Percentiles rank a stretch among this genome's conserved stretches.
Evolutionary conservation across 1,284 basidiomycete genomes (phyloP).

Genomic region (Ganoderma sinense): DNA sequence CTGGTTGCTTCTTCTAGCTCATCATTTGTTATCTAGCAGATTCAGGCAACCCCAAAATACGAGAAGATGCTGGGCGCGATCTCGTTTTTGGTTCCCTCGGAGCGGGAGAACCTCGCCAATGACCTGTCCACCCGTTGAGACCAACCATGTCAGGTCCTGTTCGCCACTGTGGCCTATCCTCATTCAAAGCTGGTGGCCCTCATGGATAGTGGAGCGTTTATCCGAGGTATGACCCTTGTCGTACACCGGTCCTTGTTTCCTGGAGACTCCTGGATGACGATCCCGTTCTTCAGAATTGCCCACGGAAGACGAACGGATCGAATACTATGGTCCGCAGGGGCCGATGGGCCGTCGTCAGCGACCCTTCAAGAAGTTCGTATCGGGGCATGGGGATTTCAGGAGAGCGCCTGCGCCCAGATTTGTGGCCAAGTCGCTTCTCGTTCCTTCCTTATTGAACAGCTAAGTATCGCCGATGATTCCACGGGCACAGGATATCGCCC

Average conservation of each 20-base stretch:
- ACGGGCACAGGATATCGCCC: slow-evolving; percentile 21
- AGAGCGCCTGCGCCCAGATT: background rate
- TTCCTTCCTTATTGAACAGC: slow-evolving; percentile 14
- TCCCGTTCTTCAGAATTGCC: slow-evolving; percentile 13
- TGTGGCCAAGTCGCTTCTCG: slow-evolving; percentile 19
- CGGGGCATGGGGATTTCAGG: slow-evolving; percentile 5
- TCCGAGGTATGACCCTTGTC: slow-evolving; percentile 24
- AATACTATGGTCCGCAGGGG: slow-evolving; percentile 20
- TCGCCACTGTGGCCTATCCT: slow-evolving; percentile 9
- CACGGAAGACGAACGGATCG: slow-evolving; percentile 18
- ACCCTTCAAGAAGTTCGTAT: slow-evolving; percentile 9
- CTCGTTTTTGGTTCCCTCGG: slow-evolving; percentile 18
- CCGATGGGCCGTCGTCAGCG: slow-evolving; percentile 17
- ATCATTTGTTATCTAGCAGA: slow-evolving; percentile 14
- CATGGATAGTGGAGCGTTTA: slow-evolving; percentile 12
- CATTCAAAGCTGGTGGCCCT: slow-evolving; percentile 8
- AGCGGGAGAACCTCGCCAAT: slow-evolving; percentile 26
- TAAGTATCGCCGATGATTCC: slow-evolving; percentile 31
- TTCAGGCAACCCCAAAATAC: slow-evolving; percentile 13
- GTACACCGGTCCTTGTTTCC: slow-evolving; percentile 3
- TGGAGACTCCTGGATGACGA: slow-evolving; percentile 11
- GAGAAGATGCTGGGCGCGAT: slow-evolving; percentile 21
- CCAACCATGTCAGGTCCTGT: background rate
- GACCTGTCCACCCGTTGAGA: slow-evolving; percentile 2
- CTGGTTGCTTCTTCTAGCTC: slow-evolving; percentile 11